phyloP scores from a whole-genome alignment of 2,329 filamentous ascomycete species.

The Annulohypoxylon truncatum region DNA sequence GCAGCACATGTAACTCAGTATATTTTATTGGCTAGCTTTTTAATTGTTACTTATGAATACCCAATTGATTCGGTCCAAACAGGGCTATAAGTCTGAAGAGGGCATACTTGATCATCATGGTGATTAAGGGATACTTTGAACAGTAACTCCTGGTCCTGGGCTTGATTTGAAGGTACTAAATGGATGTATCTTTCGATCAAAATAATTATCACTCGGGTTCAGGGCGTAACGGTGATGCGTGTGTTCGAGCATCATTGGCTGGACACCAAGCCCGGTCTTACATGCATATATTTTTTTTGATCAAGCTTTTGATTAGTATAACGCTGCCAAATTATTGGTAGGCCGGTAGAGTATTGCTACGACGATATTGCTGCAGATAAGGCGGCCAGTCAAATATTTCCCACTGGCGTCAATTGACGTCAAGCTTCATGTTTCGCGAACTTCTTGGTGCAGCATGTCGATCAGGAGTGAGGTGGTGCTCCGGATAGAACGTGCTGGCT shows the following conservation, averaged over 20 bases:
- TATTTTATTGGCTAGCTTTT: slow-evolving; percentile 9
- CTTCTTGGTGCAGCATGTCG: too few species aligned
- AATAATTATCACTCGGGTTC: not conserved
- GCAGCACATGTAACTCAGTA: not conserved
- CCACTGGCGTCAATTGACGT: too few species aligned
- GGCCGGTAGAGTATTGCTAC: too few species aligned
- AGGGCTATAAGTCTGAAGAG: not conserved
- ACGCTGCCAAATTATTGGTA: not conserved
- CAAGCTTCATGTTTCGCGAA: too few species aligned
- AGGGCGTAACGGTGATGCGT: not conserved
- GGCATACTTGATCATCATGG: slow-evolving; percentile 16
- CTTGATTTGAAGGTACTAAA: slow-evolving; percentile 4
- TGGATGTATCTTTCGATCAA: slow-evolving; percentile 11
- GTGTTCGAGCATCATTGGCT: slow-evolving; percentile 15
- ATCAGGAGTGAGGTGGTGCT: too few species aligned
- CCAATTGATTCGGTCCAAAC: slow-evolving; percentile 7
- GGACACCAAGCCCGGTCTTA: not conserved
- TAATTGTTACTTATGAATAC: not conserved
- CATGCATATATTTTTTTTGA: not conserved
- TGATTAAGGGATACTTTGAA: slow-evolving; percentile 1
- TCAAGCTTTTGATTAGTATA: slow-evolving; percentile 15
- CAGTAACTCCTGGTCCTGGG: not conserved
- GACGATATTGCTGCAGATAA: not conserved
- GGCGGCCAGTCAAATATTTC: not conserved
- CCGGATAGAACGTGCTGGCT: too few species aligned